phyloP scores from a whole-genome alignment of 495 filamentous ascomycete species.

The Xeromyces bisporus region DNA sequence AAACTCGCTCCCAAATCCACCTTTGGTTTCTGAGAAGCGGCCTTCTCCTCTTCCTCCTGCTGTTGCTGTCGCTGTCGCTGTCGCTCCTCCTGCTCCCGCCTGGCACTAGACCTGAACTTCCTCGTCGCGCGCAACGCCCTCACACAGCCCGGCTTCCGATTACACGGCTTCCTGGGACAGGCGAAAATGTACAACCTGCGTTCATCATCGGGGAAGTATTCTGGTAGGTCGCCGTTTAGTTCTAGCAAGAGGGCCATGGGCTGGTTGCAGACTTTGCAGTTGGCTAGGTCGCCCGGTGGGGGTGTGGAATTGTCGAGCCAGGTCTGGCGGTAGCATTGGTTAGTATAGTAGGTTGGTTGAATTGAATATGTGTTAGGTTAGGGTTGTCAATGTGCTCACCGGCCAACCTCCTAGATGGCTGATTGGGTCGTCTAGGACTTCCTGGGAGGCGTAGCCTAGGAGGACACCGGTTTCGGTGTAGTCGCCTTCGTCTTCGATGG shows the following conservation, averaged over 20 bases:
- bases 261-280: slow-evolving; percentile 77
- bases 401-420: slow-evolving; percentile 78
- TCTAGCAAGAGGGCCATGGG: slow-evolving; percentile 76
- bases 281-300: slow-evolving; percentile 63
- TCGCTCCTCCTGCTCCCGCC: slow-evolving; percentile 1
- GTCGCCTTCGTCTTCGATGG: slow-evolving; percentile 42
- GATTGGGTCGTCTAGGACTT: slow-evolving; percentile 67
- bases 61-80: slow-evolving; percentile 15
- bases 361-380: background rate
- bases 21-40: slow-evolving; percentile 15
- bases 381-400: slow-evolving; percentile 33
- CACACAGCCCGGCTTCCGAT: slow-evolving; percentile 66
- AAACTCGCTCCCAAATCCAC: slow-evolving; percentile 40
- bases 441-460: slow-evolving; percentile 74
- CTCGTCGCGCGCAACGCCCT: slow-evolving; percentile 50
- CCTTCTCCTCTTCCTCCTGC: slow-evolving; percentile 16
- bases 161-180: slow-evolving; percentile 64
- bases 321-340: slow-evolving; percentile 33
- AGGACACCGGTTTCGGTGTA: slow-evolving; percentile 80
- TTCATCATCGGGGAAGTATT: slow-evolving; percentile 71
- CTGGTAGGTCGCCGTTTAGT: slow-evolving; percentile 78
- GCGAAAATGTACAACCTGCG: slow-evolving; percentile 70
- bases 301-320: slow-evolving; percentile 57
- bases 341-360: slow-evolving; percentile 1
- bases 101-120: slow-evolving; percentile 16